Conservation (phyloP, 805 yeast genomes). For the Starmera amethionina region DNA sequence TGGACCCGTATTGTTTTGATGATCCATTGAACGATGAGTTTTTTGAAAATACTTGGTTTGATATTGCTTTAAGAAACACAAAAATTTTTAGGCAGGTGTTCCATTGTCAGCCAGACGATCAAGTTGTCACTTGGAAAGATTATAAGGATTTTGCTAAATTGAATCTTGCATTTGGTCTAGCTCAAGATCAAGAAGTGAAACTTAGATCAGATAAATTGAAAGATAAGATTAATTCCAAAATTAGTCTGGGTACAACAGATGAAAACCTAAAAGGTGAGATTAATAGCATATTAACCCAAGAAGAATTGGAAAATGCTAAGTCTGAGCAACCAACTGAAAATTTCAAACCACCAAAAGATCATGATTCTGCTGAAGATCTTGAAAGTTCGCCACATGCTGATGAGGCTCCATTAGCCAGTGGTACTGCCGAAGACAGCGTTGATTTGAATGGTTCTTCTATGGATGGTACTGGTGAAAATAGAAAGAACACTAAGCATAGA, state of each 20-base stretch:
- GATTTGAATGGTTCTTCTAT: too few relatives aligned
- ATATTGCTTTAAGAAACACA: constrained; percentile 77
- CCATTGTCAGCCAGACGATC: constrained; percentile 91
- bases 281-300: too few relatives aligned
- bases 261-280: too few relatives aligned
- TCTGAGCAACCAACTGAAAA: not conserved
- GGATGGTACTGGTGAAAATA: not conserved
- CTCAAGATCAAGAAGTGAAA: constrained; percentile 20
- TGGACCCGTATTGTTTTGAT: constrained; percentile 82
- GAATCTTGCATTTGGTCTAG: constrained; percentile 41
- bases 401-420: too few relatives aligned
- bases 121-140: constrained; percentile 83
- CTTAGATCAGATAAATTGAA: constrained; percentile 1
- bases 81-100: constrained; percentile 73
- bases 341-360: not conserved
- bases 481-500: constrained; percentile 12
- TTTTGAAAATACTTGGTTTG: constrained; percentile 79
- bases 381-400: too few relatives aligned
- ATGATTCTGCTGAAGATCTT: too few relatives aligned
- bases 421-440: too few relatives aligned
- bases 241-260: too few relatives aligned
- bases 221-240: too few relatives aligned
- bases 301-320: too few relatives aligned
- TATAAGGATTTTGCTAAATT: constrained; percentile 63
- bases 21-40: constrained; percentile 83